Evolutionary conservation across 129 eudicot genomes (phyloP), one percentile per base, ranked within the genome.

Genomic region (Rutidosis leptorrhynchoides): DNA sequence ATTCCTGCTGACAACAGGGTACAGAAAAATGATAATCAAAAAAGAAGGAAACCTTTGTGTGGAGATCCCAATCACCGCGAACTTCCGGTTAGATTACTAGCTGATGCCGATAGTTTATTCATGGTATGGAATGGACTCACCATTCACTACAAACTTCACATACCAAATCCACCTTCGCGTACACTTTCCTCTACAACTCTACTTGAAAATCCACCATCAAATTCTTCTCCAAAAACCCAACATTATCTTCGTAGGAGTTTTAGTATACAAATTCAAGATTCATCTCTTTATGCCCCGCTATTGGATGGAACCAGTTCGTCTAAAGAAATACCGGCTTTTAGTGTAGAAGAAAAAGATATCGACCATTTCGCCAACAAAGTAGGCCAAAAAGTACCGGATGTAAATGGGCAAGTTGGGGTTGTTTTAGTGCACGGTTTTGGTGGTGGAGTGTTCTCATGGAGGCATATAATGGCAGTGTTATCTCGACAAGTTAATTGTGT

Each of bases 381-480:
- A 37, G 75, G 67, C 67, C 91, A 74, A 62, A 67, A 23, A 60
- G 81, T 67, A 76, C n/a, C 40, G 45, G 89, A 84, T 75, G 75
- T 79, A 29, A 82, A 74, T 79, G 80, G 81, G 28, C 78, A 81
- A 25, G 84, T 83, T 81, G 99, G 90, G 62, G 83, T 94, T 79
- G 93, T 94, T 64, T 69, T 94, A 46, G 88, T 94, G 59, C 99
- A 94, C 78, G 99, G 99, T 17, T 94, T 94, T 84, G 99, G 99
- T 7, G 97, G 99, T 10, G 99, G 97, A 29, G 89, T 89, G 4
- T 94, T 94, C 68, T 94, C 99, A 9, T 94, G 99, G 99, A 81
- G 99, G 75, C 95, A 89, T 77, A 85, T 94, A 25, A 84, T 89
- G 90, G 89, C 78, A 8, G 77, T 76, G 37, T 77, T 94, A 76